phyloP scores from a whole-genome alignment of 768 basidiomycete genomes.

The Kwoniella dendrophila region DNA sequence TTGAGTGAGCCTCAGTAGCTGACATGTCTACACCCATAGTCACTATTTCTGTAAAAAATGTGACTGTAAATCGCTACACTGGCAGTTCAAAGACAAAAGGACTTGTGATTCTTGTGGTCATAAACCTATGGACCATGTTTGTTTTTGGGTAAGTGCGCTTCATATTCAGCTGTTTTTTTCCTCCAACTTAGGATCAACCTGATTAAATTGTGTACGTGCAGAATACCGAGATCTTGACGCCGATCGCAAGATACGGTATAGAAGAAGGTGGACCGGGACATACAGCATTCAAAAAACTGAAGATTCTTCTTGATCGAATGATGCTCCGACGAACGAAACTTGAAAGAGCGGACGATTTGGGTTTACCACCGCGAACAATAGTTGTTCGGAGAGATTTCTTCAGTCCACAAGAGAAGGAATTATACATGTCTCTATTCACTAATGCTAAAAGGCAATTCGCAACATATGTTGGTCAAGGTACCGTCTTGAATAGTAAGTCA shows the following conservation, averaged over 20 bases:
- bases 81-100: constrained; percentile 80
- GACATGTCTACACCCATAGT: constrained; percentile 23
- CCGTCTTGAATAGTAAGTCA: constrained; percentile 82
- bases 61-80: constrained; percentile 91
- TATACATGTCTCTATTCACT: constrained; percentile 86
- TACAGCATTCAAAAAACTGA: constrained; percentile 87
- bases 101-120: constrained; percentile 69
- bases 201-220: not conserved
- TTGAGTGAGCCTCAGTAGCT: constrained; percentile 7
- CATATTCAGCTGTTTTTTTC: not conserved
- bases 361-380: constrained; percentile 87
- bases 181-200: not conserved
- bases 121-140: constrained; percentile 64
- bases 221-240: constrained; percentile 94
- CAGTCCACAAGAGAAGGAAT: constrained; percentile 94
- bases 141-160: constrained; percentile 66
- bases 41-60: constrained; percentile 68
- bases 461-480: constrained; percentile 87
- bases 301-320: constrained; percentile 84
- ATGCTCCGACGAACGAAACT: constrained; percentile 76
- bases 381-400: constrained; percentile 87
- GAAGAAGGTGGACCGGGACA: constrained; percentile 67
- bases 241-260: constrained; percentile 87
- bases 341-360: constrained; percentile 94
- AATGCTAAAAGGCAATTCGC: constrained; percentile 88